Evolutionary conservation across 2,329 filamentous ascomycete species (phyloP), one percentile per base, ranked within the genome.

Genomic region (Colletotrichum salicis): DNA sequence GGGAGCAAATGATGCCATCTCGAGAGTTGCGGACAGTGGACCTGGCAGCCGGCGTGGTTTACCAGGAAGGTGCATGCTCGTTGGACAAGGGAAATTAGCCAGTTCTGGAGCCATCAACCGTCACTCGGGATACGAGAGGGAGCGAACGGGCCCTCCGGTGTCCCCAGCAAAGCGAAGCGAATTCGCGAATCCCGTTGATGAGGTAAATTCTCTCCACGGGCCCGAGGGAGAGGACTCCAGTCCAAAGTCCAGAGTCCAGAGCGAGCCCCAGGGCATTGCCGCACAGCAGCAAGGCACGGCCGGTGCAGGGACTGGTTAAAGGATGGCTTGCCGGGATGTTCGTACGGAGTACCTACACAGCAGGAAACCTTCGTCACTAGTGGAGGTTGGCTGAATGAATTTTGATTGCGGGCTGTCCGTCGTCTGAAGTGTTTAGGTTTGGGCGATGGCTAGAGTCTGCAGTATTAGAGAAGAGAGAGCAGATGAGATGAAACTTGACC

Each of bases 101-200:
- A 61, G 64, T 29, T 48, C 58, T 66, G 64, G 65, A 58, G 65
- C 59, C 41, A 12, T 45, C 35, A 48, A 29, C 68, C 66, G 22
- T 69, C 65, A 69, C 59, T 64, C 65, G 48, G 69, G 69, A 71
- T 71, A 71, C 69, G 69, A 71, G 55, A 31, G 52, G 27, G 59
- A 58, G 54, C 59, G 69, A 27, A 60, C 69, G 54, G 65, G 31
- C 68, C 64, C 31, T 57, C 10, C 52, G 52, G 58, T 51, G 68
- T 58, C 31, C 64, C 58, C 57, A 27, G 64, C 58, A 60, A n/a
- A 56, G 58, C 64, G 37, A 67, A 48, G 41, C 41, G 41, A 48
- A 48, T 19, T 58, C 66, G 59, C 41, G 41, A 64, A 64, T 64
- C 66, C 69, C 54, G 64, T 62, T 31, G n/a, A 71, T 31, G 45